Conservation (phyloP, 805 yeast species). For the Yamadazyma insecticola region DNA sequence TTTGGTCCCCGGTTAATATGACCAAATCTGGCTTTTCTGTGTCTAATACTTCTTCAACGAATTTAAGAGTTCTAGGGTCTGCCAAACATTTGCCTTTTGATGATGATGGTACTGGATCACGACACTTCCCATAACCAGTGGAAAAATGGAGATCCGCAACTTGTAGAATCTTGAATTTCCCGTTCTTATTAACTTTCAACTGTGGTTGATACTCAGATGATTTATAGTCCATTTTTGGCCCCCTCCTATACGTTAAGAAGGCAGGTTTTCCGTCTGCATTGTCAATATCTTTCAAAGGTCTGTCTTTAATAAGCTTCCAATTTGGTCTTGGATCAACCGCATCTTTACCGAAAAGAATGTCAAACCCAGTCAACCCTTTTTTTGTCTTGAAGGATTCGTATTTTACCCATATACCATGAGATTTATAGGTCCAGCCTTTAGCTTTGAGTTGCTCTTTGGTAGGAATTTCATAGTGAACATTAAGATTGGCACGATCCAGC, state of each 20-base stretch:
- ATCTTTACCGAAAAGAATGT: conserved; percentile 67
- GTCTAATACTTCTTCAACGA: conserved; percentile 61
- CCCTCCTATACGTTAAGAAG: conserved; percentile 31
- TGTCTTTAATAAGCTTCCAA: conserved; percentile 45
- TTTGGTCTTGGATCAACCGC: conserved; percentile 73
- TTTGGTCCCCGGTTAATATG: conserved; percentile 87
- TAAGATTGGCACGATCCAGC: conserved; percentile 3
- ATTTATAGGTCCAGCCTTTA: conserved; percentile 44
- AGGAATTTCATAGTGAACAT: conserved; percentile 19
- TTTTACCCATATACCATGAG: conserved; percentile 58
- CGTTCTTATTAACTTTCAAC: conserved; percentile 36
- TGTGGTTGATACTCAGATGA: conserved; percentile 19
- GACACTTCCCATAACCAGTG: conserved; percentile 77
- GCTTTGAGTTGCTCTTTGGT: conserved; percentile 30
- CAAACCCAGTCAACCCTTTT: conserved; percentile 51
- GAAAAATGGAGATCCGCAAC: conserved; percentile 89
- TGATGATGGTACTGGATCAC: conserved; percentile 62
- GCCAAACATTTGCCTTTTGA: conserved; percentile 60
- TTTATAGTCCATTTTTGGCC: conserved; percentile 27
- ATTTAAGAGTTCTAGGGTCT: conserved; percentile 63
- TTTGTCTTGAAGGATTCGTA: conserved; percentile 36
- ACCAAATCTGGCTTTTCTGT: conserved; percentile 80
- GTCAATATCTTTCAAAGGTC: conserved; percentile 18
- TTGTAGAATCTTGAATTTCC: conserved; percentile 74
- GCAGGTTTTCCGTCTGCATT: conserved; percentile 17